Base-by-base conservation (phyloP, 2,329 filamentous ascomycete genomes). In the Colletotrichum lentis region DNA sequence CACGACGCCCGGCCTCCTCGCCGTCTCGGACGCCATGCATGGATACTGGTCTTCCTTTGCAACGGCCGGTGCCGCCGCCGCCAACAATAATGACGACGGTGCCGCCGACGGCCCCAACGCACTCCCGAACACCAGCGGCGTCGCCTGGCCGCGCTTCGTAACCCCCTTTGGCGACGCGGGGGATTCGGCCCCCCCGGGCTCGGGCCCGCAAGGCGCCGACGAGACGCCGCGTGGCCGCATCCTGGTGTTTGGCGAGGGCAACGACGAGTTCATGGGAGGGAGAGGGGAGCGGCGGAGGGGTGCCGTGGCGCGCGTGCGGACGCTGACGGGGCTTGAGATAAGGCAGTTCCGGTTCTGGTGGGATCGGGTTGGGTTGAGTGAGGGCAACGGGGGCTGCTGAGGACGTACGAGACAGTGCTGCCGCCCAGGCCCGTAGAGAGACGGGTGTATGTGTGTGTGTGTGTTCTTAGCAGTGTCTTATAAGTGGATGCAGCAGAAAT, bases 271-370 rank as follows among this genome's bases (percentile, higher is more conserved):
- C 5, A 77, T 80, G 70, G 72, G 69, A 24, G 70, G 71, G 3
- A 43, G 54, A 71, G 73, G 79, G 69, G 72, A 82, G 69, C 58
- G 62, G 41, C 74, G 73, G 24, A 73, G 64, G 12, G 88, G 85
- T 1, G 74, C 77, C 3, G 78, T 83, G 1, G 84, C 82, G 0
- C 73, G 80, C 62, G 76, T 83, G 62, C 76, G 79, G 70, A 76
- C 58, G 63, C 74, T 82, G 77, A 85, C 79, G 24, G 75, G 74
- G 4, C 78, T 79, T 67, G 84, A 86, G 68, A 77, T 76, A 61
- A 75, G 80, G 58, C 82, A 86, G 73, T 88, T 85, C 72, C 75
- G 78, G 14, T 91, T 88, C 74, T 91, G 89, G 89, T 90, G 86
- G 85, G 79, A 80, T 14, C 82, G 83, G 68, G 82, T 84, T 22